Evolutionary conservation across 495 filamentous ascomycete species (phyloP).

Genomic region (Neurospora africana): DNA sequence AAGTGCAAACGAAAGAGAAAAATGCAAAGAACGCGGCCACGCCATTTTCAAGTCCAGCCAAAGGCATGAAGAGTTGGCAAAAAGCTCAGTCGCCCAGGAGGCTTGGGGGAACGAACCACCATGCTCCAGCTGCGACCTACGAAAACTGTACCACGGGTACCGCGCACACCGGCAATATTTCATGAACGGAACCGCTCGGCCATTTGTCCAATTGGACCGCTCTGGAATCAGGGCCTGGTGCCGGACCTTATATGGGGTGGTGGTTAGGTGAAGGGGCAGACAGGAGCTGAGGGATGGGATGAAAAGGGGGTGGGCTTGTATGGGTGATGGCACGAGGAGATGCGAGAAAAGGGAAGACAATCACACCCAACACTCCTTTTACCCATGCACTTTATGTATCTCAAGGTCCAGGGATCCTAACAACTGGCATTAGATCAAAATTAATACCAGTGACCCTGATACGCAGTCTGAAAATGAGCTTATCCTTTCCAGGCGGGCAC

Average conservation of each 20-base stretch:
- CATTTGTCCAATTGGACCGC: background rate
- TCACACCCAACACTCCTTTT: background rate
- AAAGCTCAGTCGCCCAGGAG: background rate
- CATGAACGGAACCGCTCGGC: background rate
- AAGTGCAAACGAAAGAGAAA: background rate
- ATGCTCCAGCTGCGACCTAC: background rate
- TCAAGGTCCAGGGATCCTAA: background rate
- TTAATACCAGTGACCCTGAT: background rate
- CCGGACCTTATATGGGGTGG: background rate
- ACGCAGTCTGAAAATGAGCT: background rate
- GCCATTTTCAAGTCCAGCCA: background rate
- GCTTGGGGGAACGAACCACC: background rate
- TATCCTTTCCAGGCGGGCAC: background rate
- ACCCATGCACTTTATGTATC: background rate
- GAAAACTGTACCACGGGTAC: background rate
- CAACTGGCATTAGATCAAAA: background rate
- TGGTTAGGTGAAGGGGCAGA: background rate
- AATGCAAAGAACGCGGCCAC: background rate
- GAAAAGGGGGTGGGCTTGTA: background rate
- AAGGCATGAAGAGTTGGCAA: background rate
- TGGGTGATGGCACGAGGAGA: background rate
- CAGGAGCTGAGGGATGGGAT: background rate
- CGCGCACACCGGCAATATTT: background rate
- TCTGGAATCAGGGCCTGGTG: background rate
- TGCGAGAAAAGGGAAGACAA: background rate